A percentile compares a stretch with the other conserved stretches of the same genome.
phyloP scores from a whole-genome alignment of 768 basidiomycete genomes.

The Russula earlei region DNA sequence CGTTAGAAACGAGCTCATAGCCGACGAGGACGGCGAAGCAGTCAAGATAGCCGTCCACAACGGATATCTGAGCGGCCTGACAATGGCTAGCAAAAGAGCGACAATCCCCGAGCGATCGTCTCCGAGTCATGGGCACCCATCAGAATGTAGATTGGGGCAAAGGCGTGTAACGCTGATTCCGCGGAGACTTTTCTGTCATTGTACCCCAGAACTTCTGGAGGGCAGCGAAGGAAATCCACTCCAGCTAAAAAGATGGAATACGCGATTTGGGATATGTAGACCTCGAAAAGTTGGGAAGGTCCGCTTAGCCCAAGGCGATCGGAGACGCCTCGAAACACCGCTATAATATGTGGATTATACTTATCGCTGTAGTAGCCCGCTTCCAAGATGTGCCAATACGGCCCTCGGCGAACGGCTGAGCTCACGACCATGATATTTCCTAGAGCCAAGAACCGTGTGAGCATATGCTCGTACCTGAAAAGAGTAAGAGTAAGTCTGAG shows the following conservation, averaged over 20 bases:
- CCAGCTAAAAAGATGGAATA: slow-evolving; percentile 46
- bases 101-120: slow-evolving; percentile 30
- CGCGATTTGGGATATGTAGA: slow-evolving; percentile 71
- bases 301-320: slow-evolving; percentile 53
- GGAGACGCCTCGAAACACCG: slow-evolving; percentile 53
- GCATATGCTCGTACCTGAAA: slow-evolving; percentile 50
- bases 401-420: slow-evolving; percentile 64
- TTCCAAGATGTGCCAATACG: slow-evolving; percentile 87
- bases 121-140: slow-evolving; percentile 28
- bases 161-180: slow-evolving; percentile 51
- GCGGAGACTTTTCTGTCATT: slow-evolving; percentile 55
- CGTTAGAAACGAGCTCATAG: slow-evolving; percentile 42
- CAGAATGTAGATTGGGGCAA: slow-evolving; percentile 60
- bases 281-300: slow-evolving; percentile 58
- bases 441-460: slow-evolving; percentile 60
- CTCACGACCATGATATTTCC: slow-evolving; percentile 75
- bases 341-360: slow-evolving; percentile 33
- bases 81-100: slow-evolving; percentile 54
- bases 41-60: slow-evolving; percentile 41
- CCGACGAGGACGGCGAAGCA: slow-evolving; percentile 69
- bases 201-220: slow-evolving; percentile 72
- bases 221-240: slow-evolving; percentile 47
- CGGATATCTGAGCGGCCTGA: slow-evolving; percentile 41
- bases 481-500: neutral
- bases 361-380: slow-evolving; percentile 39